Evolutionary conservation across 1,139 yeast species (phyloP), one percentile per base, ranked within the genome.

Genomic region (Sugiyamaella xylanicola): DNA sequence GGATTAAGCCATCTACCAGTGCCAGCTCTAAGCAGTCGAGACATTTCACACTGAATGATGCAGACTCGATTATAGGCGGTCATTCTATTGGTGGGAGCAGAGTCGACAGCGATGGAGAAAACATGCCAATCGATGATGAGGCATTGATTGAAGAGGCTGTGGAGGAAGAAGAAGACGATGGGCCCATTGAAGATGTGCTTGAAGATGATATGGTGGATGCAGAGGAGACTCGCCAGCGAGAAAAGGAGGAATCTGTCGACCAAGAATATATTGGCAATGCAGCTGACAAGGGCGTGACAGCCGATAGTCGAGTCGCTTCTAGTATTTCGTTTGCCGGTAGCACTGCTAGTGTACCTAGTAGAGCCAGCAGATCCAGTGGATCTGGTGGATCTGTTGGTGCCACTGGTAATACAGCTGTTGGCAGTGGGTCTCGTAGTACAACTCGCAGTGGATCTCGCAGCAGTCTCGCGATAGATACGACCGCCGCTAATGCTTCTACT

Each of bases 41-140:
- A 17, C 42, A 48, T 36, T 43, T 51, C 22, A 54, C 59, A 29
- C 59, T 56, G 41, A 59, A 57, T 7, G 71, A 68, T 29, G 72
- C 71, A 1, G 62, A 61, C 17, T 64, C 69, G 21, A 66, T 68
- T 52, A 68, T 68, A 48, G 72, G 71, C 11, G 72, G 72, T 7
- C 55, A 57, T 16, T 46, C 60, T 9, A 41, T 55, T 4, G 25
- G 53, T 4, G 37, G 53, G 13, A 15, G 42, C 4, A 27, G 40
- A 20, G 8, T 45, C n/a, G 40, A 36, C 19, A 21, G 40, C 27
- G 46, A 19, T 20, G 41, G 15, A 32, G 37, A 32, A n/a, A 4
- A 4, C 15, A 22, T 32, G 36, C 15, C 39, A 8, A 29, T 20
- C 3, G 25, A 19, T 19, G 40, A 32, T 8, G 37, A 8, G 13